Percentiles rank a stretch among this genome's conserved stretches.
phyloP scores from a whole-genome alignment of 805 yeast genomes.

The Danielia reshetovae region DNA sequence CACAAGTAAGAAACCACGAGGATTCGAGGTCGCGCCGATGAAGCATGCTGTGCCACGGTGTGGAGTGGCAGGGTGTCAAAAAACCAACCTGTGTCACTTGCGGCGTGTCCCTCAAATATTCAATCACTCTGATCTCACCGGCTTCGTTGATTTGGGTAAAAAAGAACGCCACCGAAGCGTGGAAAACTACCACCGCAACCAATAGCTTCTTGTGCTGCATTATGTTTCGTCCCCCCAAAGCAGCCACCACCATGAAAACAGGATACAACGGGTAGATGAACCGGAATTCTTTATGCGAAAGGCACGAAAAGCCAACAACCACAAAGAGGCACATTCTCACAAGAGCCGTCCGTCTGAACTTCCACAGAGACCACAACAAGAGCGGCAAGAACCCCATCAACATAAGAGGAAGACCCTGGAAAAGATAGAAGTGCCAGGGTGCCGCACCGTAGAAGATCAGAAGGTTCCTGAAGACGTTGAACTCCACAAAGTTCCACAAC shows the following conservation, averaged over 20 bases:
- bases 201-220: slow-evolving; percentile 1
- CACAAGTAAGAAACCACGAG: slow-evolving; percentile 83
- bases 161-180: slow-evolving; percentile 43
- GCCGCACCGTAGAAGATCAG: slow-evolving; percentile 83
- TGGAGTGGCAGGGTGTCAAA: slow-evolving; percentile 94
- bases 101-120: slow-evolving; percentile 41
- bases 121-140: slow-evolving; percentile 73
- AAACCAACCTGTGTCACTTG: slow-evolving; percentile 62
- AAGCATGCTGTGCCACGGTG: slow-evolving; percentile 88
- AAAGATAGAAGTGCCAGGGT: slow-evolving; percentile 78
- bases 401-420: slow-evolving; percentile 79
- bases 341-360: slow-evolving; percentile 14
- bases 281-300: slow-evolving; percentile 87
- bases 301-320: slow-evolving; percentile 53
- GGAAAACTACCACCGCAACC: slow-evolving; percentile 22
- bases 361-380: slow-evolving; percentile 27
- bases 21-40: slow-evolving; percentile 48
- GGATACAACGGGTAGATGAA: slow-evolving; percentile 87
- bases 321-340: slow-evolving; percentile 30
- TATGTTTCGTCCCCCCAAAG: slow-evolving; percentile 17
- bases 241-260: slow-evolving; percentile 50
- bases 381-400: slow-evolving; percentile 65
- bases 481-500: slow-evolving; percentile 62
- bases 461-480: slow-evolving; percentile 69
- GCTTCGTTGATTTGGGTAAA: slow-evolving; percentile 74